Evolutionary conservation across 495 filamentous ascomycete species (phyloP), one percentile per base, ranked within the genome.

Genomic region (Aspergillus sclerotiicarbonarius): DNA sequence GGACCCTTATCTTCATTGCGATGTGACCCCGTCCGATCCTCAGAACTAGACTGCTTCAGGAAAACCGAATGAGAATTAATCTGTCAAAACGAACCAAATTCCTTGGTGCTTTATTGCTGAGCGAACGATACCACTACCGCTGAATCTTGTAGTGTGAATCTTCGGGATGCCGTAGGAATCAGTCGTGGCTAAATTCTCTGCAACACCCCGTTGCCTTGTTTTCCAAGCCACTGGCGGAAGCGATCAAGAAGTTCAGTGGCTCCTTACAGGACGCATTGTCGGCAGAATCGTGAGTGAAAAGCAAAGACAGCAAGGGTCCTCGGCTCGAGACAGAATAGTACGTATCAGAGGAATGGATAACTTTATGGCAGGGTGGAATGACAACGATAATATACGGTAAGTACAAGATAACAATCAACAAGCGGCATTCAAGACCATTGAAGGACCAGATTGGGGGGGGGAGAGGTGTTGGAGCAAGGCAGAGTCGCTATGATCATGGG

Each of bases 81-180:
- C 8, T 3, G 15, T 45, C 13, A 54, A 43, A 21, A 39, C 10
- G 6, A 15, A 35, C 5, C 32, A 12, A 8, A 20, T 21, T 16
- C 20, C 4, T 53, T 25, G 15, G 4, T 21, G 10, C 18, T 10
- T 43, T 53, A 61, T 8, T 57, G 54, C 39, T 58, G 61, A 8
- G 60, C 45, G 31, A 52, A 48, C 45, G 64, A 59, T 35, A 62
- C 43, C 29, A 51, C 59, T 63, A n/a, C n/a, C n/a, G n/a, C n/a
- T 62, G 52, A 33, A 66, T 69, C n/a, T 46, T 60, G 25, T 25
- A 25, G 25, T 25, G 25, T 25, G 25, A 25, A 25, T 25, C 25
- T 25, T 25, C 5, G 25, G 25, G 5, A 5, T 25, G 25, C 25
- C 25, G 25, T 25, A 5, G 25, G 25, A 25, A 25, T 25, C 25